Percentiles rank a stretch among this genome's conserved stretches.
These are phyloP conservation scores for Penstemon eatonii DNA, from an alignment of 257 asterid genomes.

Conservation along the genomic window DNA sequence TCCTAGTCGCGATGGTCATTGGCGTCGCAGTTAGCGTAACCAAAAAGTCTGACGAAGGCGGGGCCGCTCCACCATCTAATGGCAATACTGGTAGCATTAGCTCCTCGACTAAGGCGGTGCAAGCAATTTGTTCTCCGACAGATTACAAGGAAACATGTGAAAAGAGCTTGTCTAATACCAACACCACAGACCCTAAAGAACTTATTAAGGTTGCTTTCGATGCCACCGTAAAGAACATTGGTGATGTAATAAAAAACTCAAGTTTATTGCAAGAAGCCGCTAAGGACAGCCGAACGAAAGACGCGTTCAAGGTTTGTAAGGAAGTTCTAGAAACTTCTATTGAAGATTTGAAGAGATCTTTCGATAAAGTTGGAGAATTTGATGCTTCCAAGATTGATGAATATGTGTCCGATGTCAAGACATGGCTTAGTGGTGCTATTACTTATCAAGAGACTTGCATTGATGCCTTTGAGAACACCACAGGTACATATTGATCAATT, in stretches of 20 bases:
- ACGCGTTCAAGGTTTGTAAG: constrained; percentile 54
- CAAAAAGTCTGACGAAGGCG: constrained; percentile 10
- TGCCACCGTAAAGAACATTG: constrained; percentile 41
- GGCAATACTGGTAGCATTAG: constrained; percentile 8
- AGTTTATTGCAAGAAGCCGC: constrained; percentile 39
- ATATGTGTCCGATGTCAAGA: constrained; percentile 54
- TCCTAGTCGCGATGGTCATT: constrained; percentile 56
- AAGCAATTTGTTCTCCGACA: constrained; percentile 56
- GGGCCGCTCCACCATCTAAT: not conserved
- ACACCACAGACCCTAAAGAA: constrained; percentile 49
- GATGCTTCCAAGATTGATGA: constrained; percentile 31
- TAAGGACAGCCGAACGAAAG: constrained; percentile 46
- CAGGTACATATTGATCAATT: constrained; percentile 24
- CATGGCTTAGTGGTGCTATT: constrained; percentile 73
- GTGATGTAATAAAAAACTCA: constrained; percentile 39
- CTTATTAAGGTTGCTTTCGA: constrained; percentile 50
- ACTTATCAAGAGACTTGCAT: constrained; percentile 65
- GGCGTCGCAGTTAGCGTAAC: constrained; percentile 38
- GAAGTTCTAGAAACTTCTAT: constrained; percentile 50
- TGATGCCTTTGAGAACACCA: constrained; percentile 61
- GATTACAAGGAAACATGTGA: constrained; percentile 54
- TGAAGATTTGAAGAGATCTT: constrained; percentile 50
- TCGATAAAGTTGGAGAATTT: constrained; percentile 33
- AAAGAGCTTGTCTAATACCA: constrained; percentile 40
- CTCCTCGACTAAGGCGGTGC: constrained; percentile 46